These are phyloP conservation scores for Pestalotiopsis fici DNA, from an alignment of 2,329 filamentous ascomycete species.

Conservation along the genomic window DNA sequence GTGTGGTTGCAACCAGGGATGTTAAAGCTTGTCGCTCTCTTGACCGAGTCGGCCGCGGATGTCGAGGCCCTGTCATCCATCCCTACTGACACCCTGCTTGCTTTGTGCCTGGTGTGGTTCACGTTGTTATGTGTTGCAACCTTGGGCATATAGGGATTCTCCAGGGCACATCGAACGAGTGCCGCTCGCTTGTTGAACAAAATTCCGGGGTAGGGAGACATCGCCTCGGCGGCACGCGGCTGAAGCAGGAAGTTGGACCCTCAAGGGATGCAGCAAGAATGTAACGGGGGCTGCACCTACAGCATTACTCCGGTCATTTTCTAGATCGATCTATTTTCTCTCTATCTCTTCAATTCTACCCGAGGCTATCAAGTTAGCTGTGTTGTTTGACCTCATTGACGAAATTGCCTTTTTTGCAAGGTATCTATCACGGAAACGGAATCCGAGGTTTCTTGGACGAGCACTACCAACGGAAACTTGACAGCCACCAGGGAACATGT, in stretches of 20 bases:
- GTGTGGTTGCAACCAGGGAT: neutral
- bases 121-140: neutral
- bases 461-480: too few species aligned
- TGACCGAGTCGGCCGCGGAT: slow-evolving; percentile 6
- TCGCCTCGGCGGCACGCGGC: neutral
- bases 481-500: too few species aligned
- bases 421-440: too few species aligned
- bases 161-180: neutral
- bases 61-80: neutral
- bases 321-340: neutral
- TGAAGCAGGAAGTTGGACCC: slow-evolving; percentile 1
- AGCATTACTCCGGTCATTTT: neutral
- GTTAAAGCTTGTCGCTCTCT: neutral
- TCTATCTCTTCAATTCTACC: too few species aligned
- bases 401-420: too few species aligned
- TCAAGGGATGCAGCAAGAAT: neutral
- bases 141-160: neutral
- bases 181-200: neutral
- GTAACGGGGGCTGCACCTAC: neutral
- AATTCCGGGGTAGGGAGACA: neutral
- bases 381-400: too few species aligned
- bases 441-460: too few species aligned
- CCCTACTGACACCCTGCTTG: neutral
- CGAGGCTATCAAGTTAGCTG: too few species aligned
- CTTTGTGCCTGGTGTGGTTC: neutral